These are phyloP conservation scores for Paracamarosporium sp. DNA, from an alignment of 2,329 filamentous ascomycete genomes.

Conservation along the genomic window DNA sequence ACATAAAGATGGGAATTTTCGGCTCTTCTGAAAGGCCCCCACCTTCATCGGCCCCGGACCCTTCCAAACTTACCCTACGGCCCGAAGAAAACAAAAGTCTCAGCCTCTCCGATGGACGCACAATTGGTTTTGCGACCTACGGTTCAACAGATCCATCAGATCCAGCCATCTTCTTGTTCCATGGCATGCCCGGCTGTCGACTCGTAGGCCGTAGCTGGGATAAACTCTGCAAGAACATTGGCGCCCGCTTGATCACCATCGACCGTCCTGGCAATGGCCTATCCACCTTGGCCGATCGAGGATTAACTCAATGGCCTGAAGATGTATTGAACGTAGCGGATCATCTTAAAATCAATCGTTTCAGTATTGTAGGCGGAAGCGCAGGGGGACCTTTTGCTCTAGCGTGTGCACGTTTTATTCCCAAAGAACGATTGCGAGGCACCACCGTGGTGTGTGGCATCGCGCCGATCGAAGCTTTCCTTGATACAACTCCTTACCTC, in stretches of 20 bases:
- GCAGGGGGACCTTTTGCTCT: constrained; percentile 23
- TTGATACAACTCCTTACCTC: constrained; percentile 16
- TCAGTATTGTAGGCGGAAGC: constrained; percentile 20
- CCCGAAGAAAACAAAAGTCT: constrained; percentile 18
- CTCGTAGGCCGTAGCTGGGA: constrained; percentile 19
- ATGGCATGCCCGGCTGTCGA: constrained; percentile 21
- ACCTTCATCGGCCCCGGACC: constrained; percentile 22
- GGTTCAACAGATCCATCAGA: constrained; percentile 16
- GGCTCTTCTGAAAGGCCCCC: constrained; percentile 10
- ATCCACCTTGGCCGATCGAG: constrained; percentile 15
- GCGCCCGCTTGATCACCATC: constrained; percentile 20
- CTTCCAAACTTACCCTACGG: constrained; percentile 19
- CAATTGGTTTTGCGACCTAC: constrained; percentile 21
- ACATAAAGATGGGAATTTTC: constrained; percentile 17
- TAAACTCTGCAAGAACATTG: constrained; percentile 19
- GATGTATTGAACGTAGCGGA: constrained; percentile 19
- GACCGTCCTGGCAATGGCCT: constrained; percentile 23
- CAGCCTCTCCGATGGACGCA: constrained; percentile 16
- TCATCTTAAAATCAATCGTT: constrained; percentile 12
- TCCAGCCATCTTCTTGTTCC: constrained; percentile 22
- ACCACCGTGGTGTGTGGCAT: constrained; percentile 24
- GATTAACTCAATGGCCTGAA: constrained; percentile 16
- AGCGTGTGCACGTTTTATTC: constrained; percentile 23
- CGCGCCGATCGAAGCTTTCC: constrained; percentile 22
- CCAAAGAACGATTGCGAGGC: constrained; percentile 17